Conservation (phyloP, 108 stramenopile species). For the Cyclostephanos invisitatus region DNA sequence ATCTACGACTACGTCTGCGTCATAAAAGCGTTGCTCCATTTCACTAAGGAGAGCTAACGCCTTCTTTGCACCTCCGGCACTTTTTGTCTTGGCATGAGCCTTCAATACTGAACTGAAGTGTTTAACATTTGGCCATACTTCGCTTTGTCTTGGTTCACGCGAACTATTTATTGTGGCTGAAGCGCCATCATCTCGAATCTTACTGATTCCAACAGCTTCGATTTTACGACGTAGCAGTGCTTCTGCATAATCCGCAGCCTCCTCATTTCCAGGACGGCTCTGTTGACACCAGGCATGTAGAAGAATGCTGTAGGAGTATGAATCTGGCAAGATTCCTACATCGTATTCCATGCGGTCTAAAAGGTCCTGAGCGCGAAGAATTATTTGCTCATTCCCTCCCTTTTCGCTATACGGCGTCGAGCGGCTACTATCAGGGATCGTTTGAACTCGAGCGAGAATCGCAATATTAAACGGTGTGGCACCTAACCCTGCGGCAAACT, state of each 20-base stretch:
- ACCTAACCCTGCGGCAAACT: slow-evolving; percentile 14
- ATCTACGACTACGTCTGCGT: slow-evolving; percentile 27
- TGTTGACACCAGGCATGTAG: slow-evolving; percentile 41
- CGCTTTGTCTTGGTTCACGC: slow-evolving; percentile 3
- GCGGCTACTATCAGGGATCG: neutral
- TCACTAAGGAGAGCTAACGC: slow-evolving; percentile 46
- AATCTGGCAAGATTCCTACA: slow-evolving; percentile 29
- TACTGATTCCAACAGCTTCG: slow-evolving; percentile 27
- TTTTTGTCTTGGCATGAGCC: slow-evolving; percentile 50
- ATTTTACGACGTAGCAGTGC: slow-evolving; percentile 41
- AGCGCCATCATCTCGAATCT: slow-evolving; percentile 8
- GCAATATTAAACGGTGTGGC: slow-evolving; percentile 46
- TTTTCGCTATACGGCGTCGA: slow-evolving; percentile 1
- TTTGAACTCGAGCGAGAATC: slow-evolving; percentile 38
- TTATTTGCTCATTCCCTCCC: slow-evolving; percentile 22
- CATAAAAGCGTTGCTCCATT: slow-evolving; percentile 37
- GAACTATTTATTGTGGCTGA: neutral
- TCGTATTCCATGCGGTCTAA: slow-evolving; percentile 46
- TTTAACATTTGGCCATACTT: slow-evolving; percentile 46
- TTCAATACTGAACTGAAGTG: slow-evolving; percentile 52
- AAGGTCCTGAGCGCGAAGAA: slow-evolving; percentile 36
- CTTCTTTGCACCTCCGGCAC: slow-evolving; percentile 48
- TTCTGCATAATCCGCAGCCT: slow-evolving; percentile 44
- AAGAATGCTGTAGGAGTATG: slow-evolving; percentile 48
- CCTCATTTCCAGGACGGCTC: slow-evolving; percentile 43